Percentiles rank a stretch among this genome's conserved stretches.
Evolutionary conservation across 371 early-diverging fungal species (phyloP).

Genomic region (Dichotomocladium elegans): DNA sequence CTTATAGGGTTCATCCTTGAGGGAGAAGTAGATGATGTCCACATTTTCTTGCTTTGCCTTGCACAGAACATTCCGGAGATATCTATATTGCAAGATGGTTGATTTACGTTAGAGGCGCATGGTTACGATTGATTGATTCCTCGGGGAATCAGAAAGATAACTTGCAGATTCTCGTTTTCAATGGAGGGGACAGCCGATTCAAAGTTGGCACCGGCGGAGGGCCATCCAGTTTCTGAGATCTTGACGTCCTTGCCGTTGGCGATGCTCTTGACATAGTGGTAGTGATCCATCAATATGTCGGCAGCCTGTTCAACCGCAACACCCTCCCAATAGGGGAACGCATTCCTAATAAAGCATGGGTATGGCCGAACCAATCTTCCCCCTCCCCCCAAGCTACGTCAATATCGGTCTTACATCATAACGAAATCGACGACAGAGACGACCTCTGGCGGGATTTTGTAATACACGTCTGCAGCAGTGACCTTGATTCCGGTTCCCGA

Average conservation of each 20-base stretch:
- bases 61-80: conserved; percentile 40
- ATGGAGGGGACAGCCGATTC: conserved; percentile 46
- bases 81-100: conserved; percentile 1
- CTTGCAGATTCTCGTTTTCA: conserved; percentile 45
- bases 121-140: too few relatives aligned
- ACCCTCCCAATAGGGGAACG: conserved; percentile 70
- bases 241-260: conserved; percentile 51
- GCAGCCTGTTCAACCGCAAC: conserved; percentile 46
- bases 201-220: conserved; percentile 50
- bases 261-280: conserved; percentile 31
- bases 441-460: conserved; percentile 39
- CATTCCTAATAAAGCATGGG: conserved; percentile 34
- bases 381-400: too few relatives aligned
- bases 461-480: conserved; percentile 58
- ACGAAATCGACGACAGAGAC: conserved; percentile 55
- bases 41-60: conserved; percentile 41
- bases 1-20: conserved; percentile 60
- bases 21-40: conserved; percentile 56
- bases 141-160: neutral
- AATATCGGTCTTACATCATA: conserved; percentile 50
- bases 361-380: too few relatives aligned
- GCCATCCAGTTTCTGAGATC: conserved; percentile 72
- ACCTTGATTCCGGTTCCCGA: conserved; percentile 30
- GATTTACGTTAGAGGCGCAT: too few relatives aligned
- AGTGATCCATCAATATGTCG: conserved; percentile 41